Evolutionary conservation across 257 asterid species (phyloP), one percentile per base, ranked within the genome.

Genomic region (Nicotiana tabacum): DNA sequence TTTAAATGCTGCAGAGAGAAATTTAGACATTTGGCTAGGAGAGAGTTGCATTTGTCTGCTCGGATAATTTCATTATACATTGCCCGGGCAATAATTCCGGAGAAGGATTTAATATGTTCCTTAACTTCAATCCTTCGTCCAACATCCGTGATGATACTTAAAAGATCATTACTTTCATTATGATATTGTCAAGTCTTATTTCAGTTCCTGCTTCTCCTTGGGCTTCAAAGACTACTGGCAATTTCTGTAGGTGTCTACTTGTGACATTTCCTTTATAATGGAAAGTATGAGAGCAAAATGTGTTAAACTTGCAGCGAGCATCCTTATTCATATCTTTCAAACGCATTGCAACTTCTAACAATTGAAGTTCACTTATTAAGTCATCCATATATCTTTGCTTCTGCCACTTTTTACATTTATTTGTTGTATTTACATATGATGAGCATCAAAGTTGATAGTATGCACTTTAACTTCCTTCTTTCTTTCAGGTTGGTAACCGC

Each of bases 401-500:
- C 79, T 60, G 24, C 60, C 78, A 46, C 48, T 46, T n/a, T 24
- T 46, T 48, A 3, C 48, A 21, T 13, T 56, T 2, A 43, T 11
- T 70, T 43, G 57, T 43, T 3, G 18, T 58, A 70, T 21, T 43
- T 39, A 12, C 27, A 13, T 15, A 46, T 46, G 39, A 43, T 7
- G 13, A 43, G 5, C 57, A 53, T 53, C 51, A 43, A 12, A 46
- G 27, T 72, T 72, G 39, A 24, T 24, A 72, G 61, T 72, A 24
- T 72, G 48, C 9, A 9, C 12, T 70, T n/a, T 10, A 11, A 74
- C 37, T 48, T 46, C 37, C 48, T 74, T 74, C 62, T 24, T 66
- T 78, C 78, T 83, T 80, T 86, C 91, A 96, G 99, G 98, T 94
- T 83, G 99, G 99, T 68, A 96, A 96, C 74, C 97, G 99, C 56